These are phyloP conservation scores for Trichosporon faecale DNA, from an alignment of 1,284 basidiomycete species.

Conservation along the genomic window DNA sequence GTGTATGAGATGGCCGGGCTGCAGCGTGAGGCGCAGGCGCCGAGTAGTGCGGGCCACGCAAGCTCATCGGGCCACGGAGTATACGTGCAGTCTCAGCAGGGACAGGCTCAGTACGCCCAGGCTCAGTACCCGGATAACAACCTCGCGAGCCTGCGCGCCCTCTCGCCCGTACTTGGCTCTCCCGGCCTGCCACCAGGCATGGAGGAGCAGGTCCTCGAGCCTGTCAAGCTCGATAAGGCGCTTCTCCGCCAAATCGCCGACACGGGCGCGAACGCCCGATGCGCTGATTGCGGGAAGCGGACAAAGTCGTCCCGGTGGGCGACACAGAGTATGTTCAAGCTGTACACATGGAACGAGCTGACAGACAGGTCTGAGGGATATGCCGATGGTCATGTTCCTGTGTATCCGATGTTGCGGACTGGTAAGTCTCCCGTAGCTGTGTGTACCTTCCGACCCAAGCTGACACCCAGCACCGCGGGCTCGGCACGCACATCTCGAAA, in stretches of 20 bases:
- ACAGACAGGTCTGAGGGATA: conserved; percentile 37
- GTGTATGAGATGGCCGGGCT: conserved; percentile 48
- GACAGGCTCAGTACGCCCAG: neutral
- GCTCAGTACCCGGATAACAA: neutral
- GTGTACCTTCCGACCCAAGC: neutral
- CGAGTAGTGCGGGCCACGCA: no score
- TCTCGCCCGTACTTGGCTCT: neutral
- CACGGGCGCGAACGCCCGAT: conserved; percentile 44
- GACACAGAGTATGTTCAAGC: conserved; percentile 40
- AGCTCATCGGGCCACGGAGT: neutral
- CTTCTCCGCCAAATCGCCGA: conserved; percentile 18
- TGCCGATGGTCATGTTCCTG: conserved; percentile 55
- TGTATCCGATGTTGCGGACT: conserved; percentile 57
- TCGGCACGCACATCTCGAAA: conserved; percentile 57
- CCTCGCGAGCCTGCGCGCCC: neutral
- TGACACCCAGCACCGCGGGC: conserved; percentile 48
- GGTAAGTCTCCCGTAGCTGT: conserved; percentile 7
- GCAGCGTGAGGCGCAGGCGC: conserved; percentile 10
- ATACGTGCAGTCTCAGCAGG: no score
- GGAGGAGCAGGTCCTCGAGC: neutral
- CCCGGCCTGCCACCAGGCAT: neutral
- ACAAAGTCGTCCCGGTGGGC: conserved; percentile 51
- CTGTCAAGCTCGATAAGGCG: conserved; percentile 20
- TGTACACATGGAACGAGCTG: neutral
- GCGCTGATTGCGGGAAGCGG: conserved; percentile 54